phyloP scores from a whole-genome alignment of 495 filamentous ascomycete genomes.

The Hypoxylon lienhwacheense region DNA sequence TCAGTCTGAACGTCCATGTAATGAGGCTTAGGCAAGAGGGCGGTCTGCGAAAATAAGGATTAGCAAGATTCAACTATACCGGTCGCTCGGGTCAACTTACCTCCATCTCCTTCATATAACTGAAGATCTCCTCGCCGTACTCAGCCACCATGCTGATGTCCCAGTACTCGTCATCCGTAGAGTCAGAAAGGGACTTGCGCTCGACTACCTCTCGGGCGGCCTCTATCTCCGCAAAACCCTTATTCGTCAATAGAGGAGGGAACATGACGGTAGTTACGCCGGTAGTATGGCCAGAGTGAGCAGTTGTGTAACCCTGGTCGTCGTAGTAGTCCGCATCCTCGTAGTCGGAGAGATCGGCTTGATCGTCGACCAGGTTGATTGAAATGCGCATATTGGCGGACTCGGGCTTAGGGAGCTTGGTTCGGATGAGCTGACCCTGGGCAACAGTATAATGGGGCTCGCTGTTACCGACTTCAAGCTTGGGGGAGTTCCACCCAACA shows the following conservation, averaged over 20 bases:
- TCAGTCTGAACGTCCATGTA: slow-evolving; percentile 98
- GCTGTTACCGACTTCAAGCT: background rate
- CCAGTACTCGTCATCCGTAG: slow-evolving; percentile 78
- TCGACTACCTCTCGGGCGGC: slow-evolving; percentile 70
- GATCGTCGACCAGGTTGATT: slow-evolving; percentile 3
- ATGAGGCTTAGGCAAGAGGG: slow-evolving; percentile 79
- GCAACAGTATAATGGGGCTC: background rate
- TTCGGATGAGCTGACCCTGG: background rate
- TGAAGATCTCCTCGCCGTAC: slow-evolving; percentile 93
- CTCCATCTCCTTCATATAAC: slow-evolving; percentile 87
- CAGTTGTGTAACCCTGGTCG: slow-evolving; percentile 80
- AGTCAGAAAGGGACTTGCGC: slow-evolving; percentile 51
- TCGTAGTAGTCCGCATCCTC: slow-evolving; percentile 77
- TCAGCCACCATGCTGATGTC: slow-evolving; percentile 99
- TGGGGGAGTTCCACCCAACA: background rate
- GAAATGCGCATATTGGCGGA: background rate
- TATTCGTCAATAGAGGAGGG: slow-evolving; percentile 62
- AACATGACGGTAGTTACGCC: slow-evolving; percentile 69
- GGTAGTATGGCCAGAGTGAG: slow-evolving; percentile 76
- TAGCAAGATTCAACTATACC: slow-evolving; percentile 10
- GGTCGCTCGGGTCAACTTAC: slow-evolving; percentile 51
- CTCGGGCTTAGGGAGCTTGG: background rate
- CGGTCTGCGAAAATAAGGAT: slow-evolving; percentile 54
- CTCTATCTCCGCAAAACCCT: slow-evolving; percentile 66
- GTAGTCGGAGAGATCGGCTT: slow-evolving; percentile 48